Percentiles rank a stretch among this genome's conserved stretches.
Evolutionary conservation across 352 stramenopile species (phyloP).

Genomic region (Globisporangium cystogenes): DNA sequence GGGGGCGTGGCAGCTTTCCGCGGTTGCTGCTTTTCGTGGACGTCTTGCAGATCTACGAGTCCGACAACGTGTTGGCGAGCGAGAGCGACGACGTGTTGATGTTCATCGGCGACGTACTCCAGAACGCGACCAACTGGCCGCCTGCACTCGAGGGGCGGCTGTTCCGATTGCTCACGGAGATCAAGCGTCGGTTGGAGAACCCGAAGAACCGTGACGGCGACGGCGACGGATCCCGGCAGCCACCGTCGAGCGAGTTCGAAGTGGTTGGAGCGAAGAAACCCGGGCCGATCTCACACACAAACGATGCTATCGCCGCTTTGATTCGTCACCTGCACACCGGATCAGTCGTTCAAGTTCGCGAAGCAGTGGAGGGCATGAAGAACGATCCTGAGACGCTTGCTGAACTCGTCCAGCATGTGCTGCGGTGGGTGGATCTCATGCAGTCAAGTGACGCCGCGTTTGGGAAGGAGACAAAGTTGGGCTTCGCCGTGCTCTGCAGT

Average conservation of each 20-base stretch:
- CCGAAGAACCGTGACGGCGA: background rate
- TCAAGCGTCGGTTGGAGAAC: conserved; percentile 17
- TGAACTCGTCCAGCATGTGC: conserved; percentile 30
- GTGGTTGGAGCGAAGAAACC: background rate
- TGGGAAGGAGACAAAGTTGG: conserved; percentile 35
- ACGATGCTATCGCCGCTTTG: conserved; percentile 19
- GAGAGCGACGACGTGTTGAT: conserved; percentile 20
- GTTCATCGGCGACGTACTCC: conserved; percentile 28
- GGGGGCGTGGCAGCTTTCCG: conserved; percentile 20
- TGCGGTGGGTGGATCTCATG: conserved; percentile 34
- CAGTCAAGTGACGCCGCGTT: conserved; percentile 19
- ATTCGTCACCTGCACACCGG: conserved; percentile 23
- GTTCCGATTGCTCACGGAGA: conserved; percentile 22
- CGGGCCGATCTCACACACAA: conserved; percentile 22
- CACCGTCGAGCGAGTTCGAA: background rate
- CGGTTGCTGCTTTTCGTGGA: conserved; percentile 24
- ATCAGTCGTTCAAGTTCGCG: conserved; percentile 17
- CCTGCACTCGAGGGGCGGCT: conserved; percentile 21
- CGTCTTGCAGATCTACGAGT: conserved; percentile 28
- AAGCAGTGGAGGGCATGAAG: conserved; percentile 21
- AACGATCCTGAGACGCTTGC: conserved; percentile 5
- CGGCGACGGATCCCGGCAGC: background rate
- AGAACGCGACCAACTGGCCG: conserved; percentile 28
- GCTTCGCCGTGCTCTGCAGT: conserved; percentile 30
- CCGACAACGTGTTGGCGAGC: conserved; percentile 11